Base-by-base conservation (phyloP, 805 yeast species). In the Candida koratica region DNA sequence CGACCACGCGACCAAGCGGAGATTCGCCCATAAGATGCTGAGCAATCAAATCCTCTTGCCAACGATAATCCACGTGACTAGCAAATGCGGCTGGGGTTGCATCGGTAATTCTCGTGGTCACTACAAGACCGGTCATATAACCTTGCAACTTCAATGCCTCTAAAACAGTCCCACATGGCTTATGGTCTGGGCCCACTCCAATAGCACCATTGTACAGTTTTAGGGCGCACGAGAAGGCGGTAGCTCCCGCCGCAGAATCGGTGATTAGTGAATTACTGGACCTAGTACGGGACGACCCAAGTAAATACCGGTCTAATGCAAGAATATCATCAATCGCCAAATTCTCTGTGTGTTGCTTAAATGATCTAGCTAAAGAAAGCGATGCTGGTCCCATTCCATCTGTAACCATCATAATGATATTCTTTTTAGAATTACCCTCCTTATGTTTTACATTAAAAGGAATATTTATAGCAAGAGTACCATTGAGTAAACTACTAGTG, bases 381-480 rank as follows among this genome's bases (percentile, higher is more conserved):
- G 94, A 81, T 0, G 95, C 82, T 2, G 95, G 95, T 0, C 96
- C 96, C 83, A 87, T 87, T 11, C 96, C 96, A 56, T 87, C 96
- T 3, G 94, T 81, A 25, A 87, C 95, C 74, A 87, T 78, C 64
- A 87, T 84, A 33, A 87, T 81, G 39, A 87, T 72, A 51, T 87
- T 86, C 51, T 76, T 79, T 64, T 84, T 84, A 26, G 28, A 25
- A 10, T 27, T 5, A 25, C 28, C 28, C 17, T 8, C 16, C 12
- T 12, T 25, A 25, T 29, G 32, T 17, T 15, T 18, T 13, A 17
- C 3, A 16, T 29, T 29, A 14, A 19, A 18, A 13, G 32, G 32
- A 6, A 29, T 17, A 17, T 29, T 17, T 14, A 19, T 19, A 3
- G 32, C 22, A 15, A 19, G 27, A 14, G 27, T 15, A 4, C 20